These are phyloP conservation scores for Colletotrichum kahawae DNA, from an alignment of 2,329 filamentous ascomycete genomes.

Conservation along the genomic window DNA sequence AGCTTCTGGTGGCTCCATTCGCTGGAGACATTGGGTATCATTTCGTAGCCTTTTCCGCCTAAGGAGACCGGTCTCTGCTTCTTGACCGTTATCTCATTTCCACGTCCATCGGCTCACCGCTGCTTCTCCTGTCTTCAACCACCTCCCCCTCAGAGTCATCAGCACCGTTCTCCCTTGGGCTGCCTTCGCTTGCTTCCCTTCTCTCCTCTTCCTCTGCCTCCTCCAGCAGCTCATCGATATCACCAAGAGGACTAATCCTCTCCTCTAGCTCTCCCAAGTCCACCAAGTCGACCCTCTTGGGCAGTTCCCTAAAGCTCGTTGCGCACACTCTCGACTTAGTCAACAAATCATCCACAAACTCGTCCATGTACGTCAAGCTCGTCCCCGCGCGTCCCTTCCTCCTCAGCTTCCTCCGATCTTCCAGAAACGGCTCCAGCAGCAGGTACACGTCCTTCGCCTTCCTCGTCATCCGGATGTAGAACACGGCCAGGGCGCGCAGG, in stretches of 20 bases:
- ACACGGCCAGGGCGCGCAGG: slow-evolving; percentile 84
- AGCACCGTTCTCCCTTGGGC: slow-evolving; percentile 27
- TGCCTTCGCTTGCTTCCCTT: slow-evolving; percentile 30
- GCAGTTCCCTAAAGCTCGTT: slow-evolving; percentile 92
- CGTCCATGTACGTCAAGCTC: slow-evolving; percentile 80
- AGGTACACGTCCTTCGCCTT: slow-evolving; percentile 80
- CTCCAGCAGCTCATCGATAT: slow-evolving; percentile 74
- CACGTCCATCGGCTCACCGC: slow-evolving; percentile 40
- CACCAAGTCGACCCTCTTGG: slow-evolving; percentile 80
- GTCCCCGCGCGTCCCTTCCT: slow-evolving; percentile 77
- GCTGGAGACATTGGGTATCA: slow-evolving; percentile 7
- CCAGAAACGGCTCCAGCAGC: slow-evolving; percentile 81
- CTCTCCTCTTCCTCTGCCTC: slow-evolving; percentile 58
- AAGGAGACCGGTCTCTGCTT: slow-evolving; percentile 6
- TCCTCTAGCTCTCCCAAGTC: slow-evolving; percentile 89
- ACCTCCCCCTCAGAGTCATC: slow-evolving; percentile 46
- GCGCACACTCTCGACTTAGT: slow-evolving; percentile 89
- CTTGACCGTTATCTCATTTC: slow-evolving; percentile 26
- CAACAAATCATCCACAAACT: slow-evolving; percentile 91
- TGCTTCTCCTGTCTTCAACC: slow-evolving; percentile 28
- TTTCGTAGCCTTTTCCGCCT: not conserved
- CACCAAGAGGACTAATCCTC: slow-evolving; percentile 81
- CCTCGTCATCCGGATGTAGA: slow-evolving; percentile 91
- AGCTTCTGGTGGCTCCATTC: not conserved
- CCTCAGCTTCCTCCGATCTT: slow-evolving; percentile 83